phyloP scores from a whole-genome alignment of 106 monocot species.

The Dendrobium chrysotoxum region DNA sequence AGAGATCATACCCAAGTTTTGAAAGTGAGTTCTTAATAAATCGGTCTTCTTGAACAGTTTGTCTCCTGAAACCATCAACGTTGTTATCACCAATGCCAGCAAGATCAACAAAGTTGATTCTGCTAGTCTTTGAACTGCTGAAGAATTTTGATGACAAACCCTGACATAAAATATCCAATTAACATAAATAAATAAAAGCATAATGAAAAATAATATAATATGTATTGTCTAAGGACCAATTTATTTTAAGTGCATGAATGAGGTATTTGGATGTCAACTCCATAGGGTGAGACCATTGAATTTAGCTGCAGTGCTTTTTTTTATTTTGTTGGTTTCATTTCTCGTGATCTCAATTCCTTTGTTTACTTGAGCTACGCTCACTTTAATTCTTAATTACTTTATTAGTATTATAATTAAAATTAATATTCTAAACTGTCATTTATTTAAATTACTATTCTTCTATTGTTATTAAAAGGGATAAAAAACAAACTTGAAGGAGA shows the following conservation, averaged over 20 bases:
- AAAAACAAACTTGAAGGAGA: neutral
- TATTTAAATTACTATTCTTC: neutral
- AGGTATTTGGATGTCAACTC: neutral
- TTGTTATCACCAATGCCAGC: slow-evolving; percentile 61
- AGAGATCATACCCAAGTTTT: slow-evolving; percentile 67
- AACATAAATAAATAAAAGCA: neutral
- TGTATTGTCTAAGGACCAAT: neutral
- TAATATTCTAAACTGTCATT: neutral
- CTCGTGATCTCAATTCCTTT: no score
- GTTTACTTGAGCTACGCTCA: no score
- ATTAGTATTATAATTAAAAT: neutral
- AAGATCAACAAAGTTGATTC: slow-evolving; percentile 88
- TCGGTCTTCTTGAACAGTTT: slow-evolving; percentile 47
- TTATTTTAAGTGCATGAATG: neutral
- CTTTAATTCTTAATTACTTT: no score
- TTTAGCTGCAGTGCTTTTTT: no score
- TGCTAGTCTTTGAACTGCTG: slow-evolving; percentile 76
- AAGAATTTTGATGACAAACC: slow-evolving; percentile 50
- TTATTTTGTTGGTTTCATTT: no score
- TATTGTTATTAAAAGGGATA: neutral
- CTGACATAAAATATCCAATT: slow-evolving; percentile 21
- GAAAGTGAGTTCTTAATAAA: slow-evolving; percentile 65
- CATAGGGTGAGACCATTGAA: neutral
- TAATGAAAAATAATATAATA: neutral
- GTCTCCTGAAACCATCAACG: slow-evolving; percentile 39